Conservation (phyloP, 1,284 basidiomycete species). For the Pascua guehoae region DNA sequence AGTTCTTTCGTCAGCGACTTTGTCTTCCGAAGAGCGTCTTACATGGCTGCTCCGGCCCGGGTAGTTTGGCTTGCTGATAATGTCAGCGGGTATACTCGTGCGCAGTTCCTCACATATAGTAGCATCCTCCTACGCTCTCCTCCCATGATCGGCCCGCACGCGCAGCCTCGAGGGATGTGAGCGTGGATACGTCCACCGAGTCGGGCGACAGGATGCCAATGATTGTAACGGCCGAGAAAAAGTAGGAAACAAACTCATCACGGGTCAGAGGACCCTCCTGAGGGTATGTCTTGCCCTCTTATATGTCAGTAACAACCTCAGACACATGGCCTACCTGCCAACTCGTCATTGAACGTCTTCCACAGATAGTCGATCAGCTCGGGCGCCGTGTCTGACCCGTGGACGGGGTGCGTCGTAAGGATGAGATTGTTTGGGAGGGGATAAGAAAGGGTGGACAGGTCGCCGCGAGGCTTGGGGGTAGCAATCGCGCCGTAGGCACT, state of each 20-base stretch:
- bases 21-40: constrained; percentile 41
- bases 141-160: constrained; percentile 57
- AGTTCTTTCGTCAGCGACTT: constrained; percentile 20
- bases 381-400: constrained; percentile 53
- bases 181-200: constrained; percentile 21
- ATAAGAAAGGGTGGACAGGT: constrained; percentile 47
- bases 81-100: constrained; percentile 6
- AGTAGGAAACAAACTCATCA: constrained; percentile 60
- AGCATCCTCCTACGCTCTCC: constrained; percentile 70
- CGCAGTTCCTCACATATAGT: constrained; percentile 61
- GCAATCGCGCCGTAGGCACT: constrained; percentile 54
- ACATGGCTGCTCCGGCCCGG: constrained; percentile 90
- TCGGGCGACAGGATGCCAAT: constrained; percentile 58
- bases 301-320: not conserved
- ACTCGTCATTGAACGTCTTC: constrained; percentile 64
- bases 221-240: constrained; percentile 73
- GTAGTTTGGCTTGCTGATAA: constrained; percentile 78
- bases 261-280: constrained; percentile 63
- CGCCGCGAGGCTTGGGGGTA: constrained; percentile 26
- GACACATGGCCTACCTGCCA: constrained; percentile 53
- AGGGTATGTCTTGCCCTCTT: constrained; percentile 71
- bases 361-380: constrained; percentile 64
- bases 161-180: constrained; percentile 24
- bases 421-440: constrained; percentile 31
- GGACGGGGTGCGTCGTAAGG: constrained; percentile 63